Percentiles rank a stretch among this genome's conserved stretches.
Evolutionary conservation across 176 grass and related monocot genomes (phyloP).

Genomic region (Tillandsia fasciculata): DNA sequence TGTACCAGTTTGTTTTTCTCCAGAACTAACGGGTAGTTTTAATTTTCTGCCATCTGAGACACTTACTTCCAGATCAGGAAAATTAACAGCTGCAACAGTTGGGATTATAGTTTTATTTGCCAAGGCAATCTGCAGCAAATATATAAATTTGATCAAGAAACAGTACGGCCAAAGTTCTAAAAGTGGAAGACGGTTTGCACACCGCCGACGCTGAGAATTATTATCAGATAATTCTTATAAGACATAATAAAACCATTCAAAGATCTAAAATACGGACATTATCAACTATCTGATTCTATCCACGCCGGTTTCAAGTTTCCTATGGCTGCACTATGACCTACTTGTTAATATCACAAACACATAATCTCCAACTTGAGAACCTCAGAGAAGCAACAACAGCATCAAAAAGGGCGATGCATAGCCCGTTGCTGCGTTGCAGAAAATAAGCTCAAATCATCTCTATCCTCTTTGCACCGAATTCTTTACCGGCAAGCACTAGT

Average conservation of each 20-base stretch:
- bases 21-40: slow-evolving; percentile 35
- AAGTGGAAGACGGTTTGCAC: too few relatives aligned
- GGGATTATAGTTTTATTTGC: slow-evolving; percentile 45
- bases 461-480: background rate
- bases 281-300: too few relatives aligned
- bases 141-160: background rate
- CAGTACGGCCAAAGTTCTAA: background rate
- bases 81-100: slow-evolving; percentile 37
- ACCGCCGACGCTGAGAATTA: too few relatives aligned
- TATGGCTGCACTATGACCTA: background rate
- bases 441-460: background rate
- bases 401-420: too few relatives aligned
- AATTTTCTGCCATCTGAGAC: slow-evolving; percentile 25
- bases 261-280: too few relatives aligned
- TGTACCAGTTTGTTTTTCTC: slow-evolving; percentile 7
- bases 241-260: too few relatives aligned
- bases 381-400: too few relatives aligned
- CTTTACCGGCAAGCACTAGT: background rate
- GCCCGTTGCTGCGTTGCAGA: too few relatives aligned
- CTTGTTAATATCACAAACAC: background rate
- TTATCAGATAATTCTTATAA: too few relatives aligned
- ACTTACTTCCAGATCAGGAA: slow-evolving; percentile 54
- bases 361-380: background rate
- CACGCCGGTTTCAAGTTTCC: background rate
- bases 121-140: slow-evolving; percentile 26